Evolutionary conservation across 2,329 filamentous ascomycete genomes (phyloP).

Genomic region (Ceratocystis papillata): DNA sequence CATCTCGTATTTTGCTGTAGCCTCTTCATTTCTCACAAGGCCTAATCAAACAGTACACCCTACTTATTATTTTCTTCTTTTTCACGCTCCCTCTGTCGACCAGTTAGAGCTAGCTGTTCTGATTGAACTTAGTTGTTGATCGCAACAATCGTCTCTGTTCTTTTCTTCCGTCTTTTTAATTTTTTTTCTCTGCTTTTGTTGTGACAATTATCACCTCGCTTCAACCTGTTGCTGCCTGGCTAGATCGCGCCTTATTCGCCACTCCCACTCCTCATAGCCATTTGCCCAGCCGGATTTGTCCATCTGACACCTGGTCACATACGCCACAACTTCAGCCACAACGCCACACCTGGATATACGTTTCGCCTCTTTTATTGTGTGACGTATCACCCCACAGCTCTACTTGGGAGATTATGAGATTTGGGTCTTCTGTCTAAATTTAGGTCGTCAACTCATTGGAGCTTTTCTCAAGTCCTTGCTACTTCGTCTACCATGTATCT

Average conservation of each 20-base stretch:
- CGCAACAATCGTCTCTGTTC: conserved; percentile 10
- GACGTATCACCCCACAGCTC: conserved; percentile 1
- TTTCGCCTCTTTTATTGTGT: conserved; percentile 2
- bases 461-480: conserved; percentile 10
- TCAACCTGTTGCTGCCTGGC: conserved; percentile 17
- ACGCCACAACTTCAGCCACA: conserved; percentile 1
- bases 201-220: conserved; percentile 7
- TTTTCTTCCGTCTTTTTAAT: conserved; percentile 13
- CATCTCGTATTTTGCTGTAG: conserved; percentile 21
- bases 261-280: conserved; percentile 17
- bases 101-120: conserved; percentile 2
- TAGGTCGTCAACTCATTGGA: not conserved
- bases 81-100: conserved; percentile 15
- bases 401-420: conserved; percentile 14
- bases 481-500: conserved; percentile 9
- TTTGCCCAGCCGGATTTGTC: conserved; percentile 18
- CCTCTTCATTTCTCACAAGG: conserved; percentile 14
- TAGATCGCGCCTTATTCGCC: conserved; percentile 22
- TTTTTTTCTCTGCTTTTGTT: conserved; percentile 9
- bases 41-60: conserved; percentile 15
- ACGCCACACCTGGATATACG: conserved; percentile 7
- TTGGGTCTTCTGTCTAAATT: not conserved
- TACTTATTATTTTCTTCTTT: conserved; percentile 1
- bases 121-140: conserved; percentile 1
- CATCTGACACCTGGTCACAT: conserved; percentile 10